Conservation (phyloP, 164 flowering plant species). For the Vitis amurensis region DNA sequence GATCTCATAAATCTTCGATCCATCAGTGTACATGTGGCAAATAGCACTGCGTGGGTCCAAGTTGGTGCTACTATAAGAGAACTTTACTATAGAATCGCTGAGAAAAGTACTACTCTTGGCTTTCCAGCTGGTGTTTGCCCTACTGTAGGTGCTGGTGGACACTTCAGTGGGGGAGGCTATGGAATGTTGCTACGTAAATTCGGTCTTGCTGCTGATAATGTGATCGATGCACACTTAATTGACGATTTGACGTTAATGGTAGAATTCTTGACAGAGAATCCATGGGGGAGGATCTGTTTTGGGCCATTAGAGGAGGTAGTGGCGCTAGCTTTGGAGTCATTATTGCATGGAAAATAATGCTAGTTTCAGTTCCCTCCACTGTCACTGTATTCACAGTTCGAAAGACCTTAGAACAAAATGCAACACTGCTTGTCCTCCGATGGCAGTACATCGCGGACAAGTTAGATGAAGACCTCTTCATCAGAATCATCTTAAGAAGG, state of each 20-base stretch:
- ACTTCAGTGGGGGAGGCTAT: no score
- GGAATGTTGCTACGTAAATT: no score
- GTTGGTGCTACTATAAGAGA: slow-evolving; percentile 15
- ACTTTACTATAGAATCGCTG: slow-evolving; percentile 21
- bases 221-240: slow-evolving; percentile 22
- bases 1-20: slow-evolving; percentile 19
- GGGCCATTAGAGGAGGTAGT: slow-evolving; percentile 28
- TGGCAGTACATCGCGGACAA: no score
- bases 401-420: slow-evolving; percentile 14
- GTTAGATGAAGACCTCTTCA: no score
- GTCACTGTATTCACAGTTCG: slow-evolving; percentile 21
- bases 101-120: slow-evolving; percentile 17
- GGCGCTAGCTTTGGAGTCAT: slow-evolving; percentile 24
- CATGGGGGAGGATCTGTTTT: no score
- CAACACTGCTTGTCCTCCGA: no score
- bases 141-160: slow-evolving; percentile 21
- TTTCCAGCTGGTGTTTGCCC: slow-evolving; percentile 27
- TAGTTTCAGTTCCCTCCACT: slow-evolving; percentile 21
- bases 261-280: slow-evolving; percentile 8
- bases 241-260: slow-evolving; percentile 11
- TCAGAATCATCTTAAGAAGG: no score
- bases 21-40: not conserved
- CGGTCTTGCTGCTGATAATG: not conserved
- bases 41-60: not conserved
- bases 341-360: slow-evolving; percentile 21